phyloP scores from a whole-genome alignment of 257 asterid genomes.

The Ligustrum vulgare region DNA sequence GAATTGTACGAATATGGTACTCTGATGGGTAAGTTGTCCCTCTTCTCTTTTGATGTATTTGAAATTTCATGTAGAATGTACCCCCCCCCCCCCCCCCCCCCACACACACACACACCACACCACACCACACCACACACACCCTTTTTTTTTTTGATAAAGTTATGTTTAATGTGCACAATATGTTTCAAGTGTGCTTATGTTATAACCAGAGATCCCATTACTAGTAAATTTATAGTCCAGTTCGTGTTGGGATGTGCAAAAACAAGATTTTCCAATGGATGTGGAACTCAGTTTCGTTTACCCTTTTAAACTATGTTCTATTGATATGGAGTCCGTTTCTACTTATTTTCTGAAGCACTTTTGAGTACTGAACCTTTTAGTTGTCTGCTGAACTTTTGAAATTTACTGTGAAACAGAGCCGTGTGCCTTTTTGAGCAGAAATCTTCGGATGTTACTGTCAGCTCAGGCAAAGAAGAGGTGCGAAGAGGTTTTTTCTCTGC shows the following conservation, averaged over 20 bases:
- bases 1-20: slow-evolving; percentile 85
- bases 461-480: slow-evolving; percentile 63
- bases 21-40: slow-evolving; percentile 67
- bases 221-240: slow-evolving; percentile 1
- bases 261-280: background rate
- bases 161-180: background rate
- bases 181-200: background rate
- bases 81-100: too few species aligned
- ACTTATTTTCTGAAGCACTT: slow-evolving; percentile 20
- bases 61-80: background rate
- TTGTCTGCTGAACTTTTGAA: slow-evolving; percentile 12
- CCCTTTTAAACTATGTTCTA: background rate
- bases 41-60: slow-evolving; percentile 4
- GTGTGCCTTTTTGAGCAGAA: slow-evolving; percentile 80
- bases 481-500: slow-evolving; percentile 88
- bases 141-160: background rate
- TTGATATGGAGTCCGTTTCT: background rate
- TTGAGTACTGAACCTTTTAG: slow-evolving; percentile 1
- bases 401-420: slow-evolving; percentile 56
- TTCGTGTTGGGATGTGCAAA: slow-evolving; percentile 3
- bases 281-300: background rate
- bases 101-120: too few species aligned
- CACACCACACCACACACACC: too few species aligned
- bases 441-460: slow-evolving; percentile 70
- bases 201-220: slow-evolving; percentile 7